Percentiles rank a stretch among this genome's conserved stretches.
Evolutionary conservation across 2,329 filamentous ascomycete species (phyloP).

Genomic region (Cucurbitaria berberidis): DNA sequence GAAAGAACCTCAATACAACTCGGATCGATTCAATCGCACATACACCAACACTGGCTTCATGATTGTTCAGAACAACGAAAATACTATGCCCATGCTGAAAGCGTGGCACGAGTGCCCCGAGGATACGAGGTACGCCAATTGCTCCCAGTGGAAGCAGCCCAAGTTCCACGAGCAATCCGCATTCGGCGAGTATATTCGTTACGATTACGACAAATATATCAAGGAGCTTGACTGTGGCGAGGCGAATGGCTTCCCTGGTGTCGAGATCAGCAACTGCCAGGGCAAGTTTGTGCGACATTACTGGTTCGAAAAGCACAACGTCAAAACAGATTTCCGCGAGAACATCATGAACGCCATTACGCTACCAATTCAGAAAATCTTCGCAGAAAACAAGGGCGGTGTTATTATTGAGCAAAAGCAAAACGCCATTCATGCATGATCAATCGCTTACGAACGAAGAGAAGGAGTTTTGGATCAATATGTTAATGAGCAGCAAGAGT

Average conservation of each 20-base stretch:
- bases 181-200: conserved; percentile 49
- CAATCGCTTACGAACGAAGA: not conserved
- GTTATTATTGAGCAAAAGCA: conserved; percentile 27
- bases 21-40: conserved; percentile 51
- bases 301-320: conserved; percentile 46
- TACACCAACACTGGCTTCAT: conserved; percentile 62
- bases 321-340: conserved; percentile 43
- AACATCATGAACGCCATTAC: conserved; percentile 49
- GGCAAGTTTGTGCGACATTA: conserved; percentile 48
- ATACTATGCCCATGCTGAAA: conserved; percentile 57
- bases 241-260: conserved; percentile 48
- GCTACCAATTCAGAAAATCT: conserved; percentile 43
- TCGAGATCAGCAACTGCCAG: conserved; percentile 43
- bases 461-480: not conserved
- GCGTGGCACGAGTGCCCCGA: conserved; percentile 55
- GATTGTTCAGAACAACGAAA: conserved; percentile 58
- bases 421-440: conserved; percentile 23
- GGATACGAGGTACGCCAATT: conserved; percentile 43
- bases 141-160: conserved; percentile 48
- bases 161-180: conserved; percentile 49
- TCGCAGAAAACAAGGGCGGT: conserved; percentile 36
- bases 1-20: conserved; percentile 46
- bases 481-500: conserved; percentile 43
- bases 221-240: conserved; percentile 48
- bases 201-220: conserved; percentile 48